Percentiles rank a stretch among this genome's conserved stretches.
phyloP scores from a whole-genome alignment of 2,329 filamentous ascomycete genomes.

The Alternaria gaisen region DNA sequence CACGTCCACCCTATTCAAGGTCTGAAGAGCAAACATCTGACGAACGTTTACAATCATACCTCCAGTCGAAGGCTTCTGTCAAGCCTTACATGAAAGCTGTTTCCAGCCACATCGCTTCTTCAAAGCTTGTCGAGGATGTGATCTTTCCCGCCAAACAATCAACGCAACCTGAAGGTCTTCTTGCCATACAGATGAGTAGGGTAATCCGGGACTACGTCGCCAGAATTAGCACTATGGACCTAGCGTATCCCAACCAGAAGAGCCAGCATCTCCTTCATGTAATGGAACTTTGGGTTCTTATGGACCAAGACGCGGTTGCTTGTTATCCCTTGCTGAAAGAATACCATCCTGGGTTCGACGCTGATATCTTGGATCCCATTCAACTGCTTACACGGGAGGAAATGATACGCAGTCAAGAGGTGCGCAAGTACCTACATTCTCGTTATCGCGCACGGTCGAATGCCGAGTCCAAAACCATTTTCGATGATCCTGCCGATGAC shows the following conservation, averaged over 20 bases:
- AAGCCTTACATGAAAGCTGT: constrained; percentile 27
- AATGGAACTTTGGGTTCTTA: constrained; percentile 66
- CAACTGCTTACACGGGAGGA: constrained; percentile 59
- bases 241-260: constrained; percentile 56
- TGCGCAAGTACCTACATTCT: constrained; percentile 61
- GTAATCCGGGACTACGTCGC: constrained; percentile 17
- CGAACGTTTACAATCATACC: constrained; percentile 27
- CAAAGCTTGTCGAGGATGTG: constrained; percentile 25
- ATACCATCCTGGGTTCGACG: constrained; percentile 62
- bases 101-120: constrained; percentile 20
- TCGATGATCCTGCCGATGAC: constrained; percentile 54
- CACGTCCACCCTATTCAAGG: background rate
- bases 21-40: constrained; percentile 4
- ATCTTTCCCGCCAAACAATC: constrained; percentile 43
- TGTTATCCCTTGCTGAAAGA: constrained; percentile 60
- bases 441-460: constrained; percentile 42
- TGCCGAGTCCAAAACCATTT: constrained; percentile 53
- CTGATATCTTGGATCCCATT: constrained; percentile 63
- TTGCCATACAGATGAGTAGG: constrained; percentile 55
- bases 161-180: background rate
- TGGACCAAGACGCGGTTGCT: constrained; percentile 61
- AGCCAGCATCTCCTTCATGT: constrained; percentile 63
- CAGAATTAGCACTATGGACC: constrained; percentile 29
- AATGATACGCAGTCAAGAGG: constrained; percentile 59
- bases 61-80: constrained; percentile 18